Conservation (phyloP, 164 flowering plant genomes). For the Paratinospora sagittata region DNA sequence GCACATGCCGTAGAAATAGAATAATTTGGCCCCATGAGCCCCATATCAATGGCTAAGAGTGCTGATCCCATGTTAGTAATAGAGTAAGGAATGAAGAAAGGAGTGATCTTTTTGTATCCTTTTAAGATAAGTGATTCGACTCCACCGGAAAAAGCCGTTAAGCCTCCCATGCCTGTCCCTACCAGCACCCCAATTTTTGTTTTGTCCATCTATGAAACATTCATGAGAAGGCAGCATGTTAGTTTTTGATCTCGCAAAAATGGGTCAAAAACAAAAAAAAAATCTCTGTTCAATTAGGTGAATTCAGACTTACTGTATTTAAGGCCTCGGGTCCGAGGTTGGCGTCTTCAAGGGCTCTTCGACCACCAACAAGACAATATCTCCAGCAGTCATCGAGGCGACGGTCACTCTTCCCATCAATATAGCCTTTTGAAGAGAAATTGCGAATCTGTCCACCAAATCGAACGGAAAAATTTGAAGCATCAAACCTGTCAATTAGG, state of each 20-base stretch:
- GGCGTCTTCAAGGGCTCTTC: constrained; percentile 62
- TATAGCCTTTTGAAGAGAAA: constrained; percentile 58
- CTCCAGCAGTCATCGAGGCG: constrained; percentile 72
- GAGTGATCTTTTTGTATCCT: constrained; percentile 62
- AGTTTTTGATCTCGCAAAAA: not conserved
- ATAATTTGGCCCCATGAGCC: constrained; percentile 73
- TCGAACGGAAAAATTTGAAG: constrained; percentile 48
- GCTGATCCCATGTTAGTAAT: constrained; percentile 78
- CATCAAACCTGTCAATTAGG: constrained; percentile 60
- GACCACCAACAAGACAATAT: constrained; percentile 70
- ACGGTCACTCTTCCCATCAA: constrained; percentile 71
- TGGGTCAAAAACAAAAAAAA: not conserved
- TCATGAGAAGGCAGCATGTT: not conserved
- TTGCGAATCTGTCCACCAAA: constrained; percentile 66
- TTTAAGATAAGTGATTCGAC: constrained; percentile 47
- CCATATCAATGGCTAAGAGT: constrained; percentile 62
- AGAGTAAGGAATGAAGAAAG: constrained; percentile 72
- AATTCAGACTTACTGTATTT: constrained; percentile 37
- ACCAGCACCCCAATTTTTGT: constrained; percentile 52
- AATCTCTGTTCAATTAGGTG: not conserved
- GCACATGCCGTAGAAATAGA: constrained; percentile 81
- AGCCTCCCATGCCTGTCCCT: constrained; percentile 76
- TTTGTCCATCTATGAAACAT: constrained; percentile 49
- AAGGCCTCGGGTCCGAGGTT: constrained; percentile 47
- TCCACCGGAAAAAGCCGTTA: constrained; percentile 49